These are phyloP conservation scores for Penicillium sp. DNA, from an alignment of 2,329 filamentous ascomycete species.

Conservation along the genomic window DNA sequence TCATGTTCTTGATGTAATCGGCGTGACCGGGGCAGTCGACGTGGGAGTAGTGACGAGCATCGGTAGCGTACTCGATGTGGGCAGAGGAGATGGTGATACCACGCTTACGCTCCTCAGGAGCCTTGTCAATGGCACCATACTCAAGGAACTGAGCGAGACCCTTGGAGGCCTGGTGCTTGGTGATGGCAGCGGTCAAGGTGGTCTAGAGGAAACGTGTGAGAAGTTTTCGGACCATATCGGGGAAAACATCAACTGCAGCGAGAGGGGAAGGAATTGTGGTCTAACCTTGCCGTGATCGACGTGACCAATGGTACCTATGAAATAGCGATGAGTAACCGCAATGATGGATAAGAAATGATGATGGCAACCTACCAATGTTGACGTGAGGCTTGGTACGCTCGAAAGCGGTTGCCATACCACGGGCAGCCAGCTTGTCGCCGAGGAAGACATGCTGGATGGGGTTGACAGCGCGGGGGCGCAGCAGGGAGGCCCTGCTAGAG, in stretches of 20 bases:
- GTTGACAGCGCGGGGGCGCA: slow-evolving; percentile 59
- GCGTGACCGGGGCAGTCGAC: slow-evolving; percentile 99
- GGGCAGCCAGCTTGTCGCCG: slow-evolving; percentile 39
- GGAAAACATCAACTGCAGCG: too few species aligned
- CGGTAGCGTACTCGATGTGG: slow-evolving; percentile 96
- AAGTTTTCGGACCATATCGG: slow-evolving; percentile 6
- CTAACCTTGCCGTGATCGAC: slow-evolving; percentile 98
- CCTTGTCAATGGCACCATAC: slow-evolving; percentile 97
- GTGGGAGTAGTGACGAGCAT: slow-evolving; percentile 92
- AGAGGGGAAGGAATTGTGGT: slow-evolving; percentile 8
- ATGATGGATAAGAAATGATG: neutral
- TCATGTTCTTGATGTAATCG: slow-evolving; percentile 99
- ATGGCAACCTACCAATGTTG: slow-evolving; percentile 66
- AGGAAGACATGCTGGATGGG: slow-evolving; percentile 59
- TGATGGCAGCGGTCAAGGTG: slow-evolving; percentile 95
- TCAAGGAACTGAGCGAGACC: slow-evolving; percentile 90
- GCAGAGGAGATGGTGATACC: slow-evolving; percentile 98
- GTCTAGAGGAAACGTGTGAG: slow-evolving; percentile 69
- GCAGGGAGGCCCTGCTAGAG: slow-evolving; percentile 67
- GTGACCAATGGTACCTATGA: slow-evolving; percentile 84
- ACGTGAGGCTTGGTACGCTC: slow-evolving; percentile 94
- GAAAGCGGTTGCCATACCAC: slow-evolving; percentile 58
- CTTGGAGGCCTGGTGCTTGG: slow-evolving; percentile 93
- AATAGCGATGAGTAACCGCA: neutral
- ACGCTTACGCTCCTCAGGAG: slow-evolving; percentile 97